Conservation (phyloP, 75 land plant genomes). For the Cupressus sempervirens region DNA sequence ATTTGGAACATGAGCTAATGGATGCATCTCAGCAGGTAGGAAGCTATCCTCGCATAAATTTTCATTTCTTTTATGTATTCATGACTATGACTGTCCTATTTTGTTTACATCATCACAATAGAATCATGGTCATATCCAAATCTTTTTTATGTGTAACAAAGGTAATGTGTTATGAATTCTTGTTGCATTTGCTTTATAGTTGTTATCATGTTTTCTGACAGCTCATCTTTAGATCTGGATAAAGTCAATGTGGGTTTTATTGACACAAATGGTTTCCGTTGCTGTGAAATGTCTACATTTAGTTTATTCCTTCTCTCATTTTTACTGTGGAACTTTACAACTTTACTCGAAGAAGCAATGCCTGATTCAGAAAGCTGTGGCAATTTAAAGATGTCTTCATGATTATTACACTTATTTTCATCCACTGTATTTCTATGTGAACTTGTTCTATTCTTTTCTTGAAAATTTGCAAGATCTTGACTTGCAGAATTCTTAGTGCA, state of each 20-base stretch:
- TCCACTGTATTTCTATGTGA: neutral
- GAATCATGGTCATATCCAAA: neutral
- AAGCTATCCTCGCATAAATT: neutral
- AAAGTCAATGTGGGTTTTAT: neutral
- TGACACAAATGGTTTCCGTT: neutral
- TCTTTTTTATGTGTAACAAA: neutral
- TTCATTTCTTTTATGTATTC: conserved; percentile 1
- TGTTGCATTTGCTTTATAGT: neutral
- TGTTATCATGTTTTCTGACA: neutral
- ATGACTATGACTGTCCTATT: neutral
- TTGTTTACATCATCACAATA: neutral
- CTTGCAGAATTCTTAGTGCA: neutral
- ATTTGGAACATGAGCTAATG: conserved; percentile 67
- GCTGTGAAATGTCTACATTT: neutral
- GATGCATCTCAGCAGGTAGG: conserved; percentile 82
- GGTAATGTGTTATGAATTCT: neutral
- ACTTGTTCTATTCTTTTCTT: neutral
- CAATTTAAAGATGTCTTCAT: neutral
- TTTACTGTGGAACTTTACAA: neutral
- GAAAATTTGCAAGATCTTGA: neutral
- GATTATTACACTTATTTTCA: neutral
- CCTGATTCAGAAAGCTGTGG: neutral
- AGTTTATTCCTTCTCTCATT: neutral
- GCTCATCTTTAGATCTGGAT: neutral
- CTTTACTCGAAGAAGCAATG: neutral